phyloP scores from a whole-genome alignment of 2,329 filamentous ascomycete species.

The Hypoxylon sp. region DNA sequence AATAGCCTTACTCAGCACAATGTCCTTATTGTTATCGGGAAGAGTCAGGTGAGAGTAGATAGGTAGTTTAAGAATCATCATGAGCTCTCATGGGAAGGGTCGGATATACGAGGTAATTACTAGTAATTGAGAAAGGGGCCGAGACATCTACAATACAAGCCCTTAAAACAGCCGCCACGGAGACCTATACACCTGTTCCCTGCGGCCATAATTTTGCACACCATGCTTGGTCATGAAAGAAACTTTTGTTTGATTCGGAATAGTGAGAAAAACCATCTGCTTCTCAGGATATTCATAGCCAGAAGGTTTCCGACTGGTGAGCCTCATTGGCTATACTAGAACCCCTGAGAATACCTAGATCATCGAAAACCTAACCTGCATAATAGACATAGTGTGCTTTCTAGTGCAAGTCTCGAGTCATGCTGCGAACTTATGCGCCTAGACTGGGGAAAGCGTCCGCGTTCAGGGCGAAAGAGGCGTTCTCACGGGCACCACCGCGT shows the following conservation, averaged over 20 bases:
- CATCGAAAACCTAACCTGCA: slow-evolving; percentile 39
- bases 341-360: slow-evolving; percentile 32
- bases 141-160: slow-evolving; percentile 52
- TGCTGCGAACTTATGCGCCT: slow-evolving; percentile 62
- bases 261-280: slow-evolving; percentile 44
- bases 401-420: slow-evolving; percentile 34
- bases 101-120: slow-evolving; percentile 25
- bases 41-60: neutral
- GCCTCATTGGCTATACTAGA: slow-evolving; percentile 38
- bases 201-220: slow-evolving; percentile 47
- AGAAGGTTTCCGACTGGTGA: slow-evolving; percentile 43
- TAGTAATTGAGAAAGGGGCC: slow-evolving; percentile 45
- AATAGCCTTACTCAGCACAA: neutral
- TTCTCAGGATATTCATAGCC: slow-evolving; percentile 47
- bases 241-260: slow-evolving; percentile 52
- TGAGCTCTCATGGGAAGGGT: neutral
- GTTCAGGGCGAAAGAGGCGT: slow-evolving; percentile 67
- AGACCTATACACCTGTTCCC: slow-evolving; percentile 44
- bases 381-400: slow-evolving; percentile 37
- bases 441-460: slow-evolving; percentile 74
- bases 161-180: slow-evolving; percentile 48
- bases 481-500: slow-evolving; percentile 63
- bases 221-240: slow-evolving; percentile 49
- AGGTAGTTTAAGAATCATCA: slow-evolving; percentile 2
- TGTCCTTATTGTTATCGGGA: neutral